Base-by-base conservation (phyloP, 2,329 filamentous ascomycete species). In the Fusarium falciforme region DNA sequence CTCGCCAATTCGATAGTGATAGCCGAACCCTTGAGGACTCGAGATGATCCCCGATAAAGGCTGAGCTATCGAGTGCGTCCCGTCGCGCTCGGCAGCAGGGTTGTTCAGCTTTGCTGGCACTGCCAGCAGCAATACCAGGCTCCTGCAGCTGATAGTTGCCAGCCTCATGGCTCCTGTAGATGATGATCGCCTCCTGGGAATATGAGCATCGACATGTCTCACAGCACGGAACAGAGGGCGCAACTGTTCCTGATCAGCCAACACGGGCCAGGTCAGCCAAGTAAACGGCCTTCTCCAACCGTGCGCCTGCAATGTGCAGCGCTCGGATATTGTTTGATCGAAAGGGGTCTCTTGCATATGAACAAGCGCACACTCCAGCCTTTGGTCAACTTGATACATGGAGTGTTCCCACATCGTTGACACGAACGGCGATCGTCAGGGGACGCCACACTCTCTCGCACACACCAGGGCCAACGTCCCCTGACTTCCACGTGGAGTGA, bases 371-470 rank as follows among this genome's bases (percentile, higher is more conserved):
- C 33, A 38, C 60, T 54, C 60, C 44, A 63, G 35, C 25, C 47
- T 47, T 29, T 62, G n/a, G 67, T 10, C 66, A 68, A 61, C 64
- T 36, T 74, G 57, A 40, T 44, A 67, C 71, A 33, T 17, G 31
- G 54, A 35, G 66, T 55, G 59, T 54, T 65, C 61, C 71, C 71
- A 74, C 61, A 58, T 61, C 47, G 68, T 63, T 63, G 65, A 20
- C 68, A 66, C 68, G 61, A 74, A 72, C 72, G 59, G 36, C 65
- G 72, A 74, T 74, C 72, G 68, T 67, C 72, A 74, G 72, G 71
- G 71, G 72, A 74, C 72, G 72, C 68, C 72, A 74, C 68, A 52
- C 47, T 29, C 47, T 52, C 47, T 52, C 47, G 22, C 47, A 64
- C 47, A 62, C 27, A 27, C 65, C 57, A 68, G 67, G 64, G 44